phyloP scores from a whole-genome alignment of 805 yeast genomes.

The Nakazawaea molendinolei region DNA sequence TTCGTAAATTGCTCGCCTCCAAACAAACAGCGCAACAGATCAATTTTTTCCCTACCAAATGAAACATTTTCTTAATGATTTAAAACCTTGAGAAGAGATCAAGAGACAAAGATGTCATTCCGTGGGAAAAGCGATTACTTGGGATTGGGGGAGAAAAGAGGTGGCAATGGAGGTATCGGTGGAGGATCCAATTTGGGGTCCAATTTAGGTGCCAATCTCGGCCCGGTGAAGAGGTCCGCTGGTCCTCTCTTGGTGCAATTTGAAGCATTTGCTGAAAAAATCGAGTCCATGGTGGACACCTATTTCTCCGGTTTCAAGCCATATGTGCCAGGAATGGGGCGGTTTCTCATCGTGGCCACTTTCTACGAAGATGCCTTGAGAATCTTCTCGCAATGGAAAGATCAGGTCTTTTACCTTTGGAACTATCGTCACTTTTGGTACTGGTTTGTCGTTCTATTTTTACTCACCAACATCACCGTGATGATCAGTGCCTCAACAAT shows the following conservation, averaged over 20 bases:
- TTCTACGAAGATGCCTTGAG: conserved; percentile 86
- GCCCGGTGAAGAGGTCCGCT: conserved; percentile 13
- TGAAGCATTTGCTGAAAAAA: conserved; percentile 43
- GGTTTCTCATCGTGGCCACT: conserved; percentile 88
- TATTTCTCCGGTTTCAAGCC: conserved; percentile 53
- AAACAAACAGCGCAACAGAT: background rate
- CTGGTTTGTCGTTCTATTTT: conserved; percentile 68
- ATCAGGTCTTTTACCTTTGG: conserved; percentile 80
- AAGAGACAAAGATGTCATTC: conserved; percentile 6
- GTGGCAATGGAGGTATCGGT: background rate
- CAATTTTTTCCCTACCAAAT: background rate
- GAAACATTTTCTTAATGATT: too few species aligned
- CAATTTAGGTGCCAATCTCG: conserved; percentile 2
- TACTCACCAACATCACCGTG: conserved; percentile 52
- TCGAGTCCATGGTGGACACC: conserved; percentile 49
- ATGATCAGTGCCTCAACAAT: conserved; percentile 73
- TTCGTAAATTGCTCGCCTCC: background rate
- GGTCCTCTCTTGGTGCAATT: conserved; percentile 29
- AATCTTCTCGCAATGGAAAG: conserved; percentile 82
- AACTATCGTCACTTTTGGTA: conserved; percentile 74
- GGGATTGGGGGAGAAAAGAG: background rate
- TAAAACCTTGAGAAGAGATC: too few species aligned
- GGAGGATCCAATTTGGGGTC: background rate
- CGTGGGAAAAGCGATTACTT: conserved; percentile 9
- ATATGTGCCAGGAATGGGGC: conserved; percentile 79